These are phyloP conservation scores for Lentinula aciculospora DNA, from an alignment of 768 basidiomycete species.

Conservation along the genomic window DNA sequence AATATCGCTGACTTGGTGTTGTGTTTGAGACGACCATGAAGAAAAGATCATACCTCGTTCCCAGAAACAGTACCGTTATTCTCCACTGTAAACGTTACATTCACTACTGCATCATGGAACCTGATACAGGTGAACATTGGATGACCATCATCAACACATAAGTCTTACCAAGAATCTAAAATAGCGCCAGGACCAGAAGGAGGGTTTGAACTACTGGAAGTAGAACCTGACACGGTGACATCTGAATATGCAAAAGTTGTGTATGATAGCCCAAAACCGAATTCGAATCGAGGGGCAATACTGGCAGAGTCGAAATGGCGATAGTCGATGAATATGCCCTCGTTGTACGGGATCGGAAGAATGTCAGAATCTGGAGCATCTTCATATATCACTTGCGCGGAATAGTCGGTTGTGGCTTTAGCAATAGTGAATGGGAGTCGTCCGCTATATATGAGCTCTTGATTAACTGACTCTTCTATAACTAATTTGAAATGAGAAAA, in stretches of 20 bases:
- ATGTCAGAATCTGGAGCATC: constrained; percentile 23
- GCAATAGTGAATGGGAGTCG: constrained; percentile 50
- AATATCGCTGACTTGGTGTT: neutral
- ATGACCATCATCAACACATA: neutral
- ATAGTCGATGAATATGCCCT: constrained; percentile 55
- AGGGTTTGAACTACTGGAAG: constrained; percentile 32
- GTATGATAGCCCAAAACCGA: constrained; percentile 47
- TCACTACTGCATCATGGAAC: constrained; percentile 47
- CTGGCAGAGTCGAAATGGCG: constrained; percentile 19
- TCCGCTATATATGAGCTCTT: constrained; percentile 21
- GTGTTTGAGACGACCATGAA: neutral
- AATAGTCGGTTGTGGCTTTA: constrained; percentile 49
- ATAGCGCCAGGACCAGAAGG: constrained; percentile 44
- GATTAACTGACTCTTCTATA: neutral
- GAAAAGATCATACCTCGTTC: constrained; percentile 37
- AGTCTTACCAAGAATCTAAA: constrained; percentile 41
- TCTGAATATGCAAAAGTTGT: constrained; percentile 40
- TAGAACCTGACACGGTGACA: constrained; percentile 32
- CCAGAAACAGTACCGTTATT: constrained; percentile 53
- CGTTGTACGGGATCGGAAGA: constrained; percentile 49
- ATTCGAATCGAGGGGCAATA: constrained; percentile 26
- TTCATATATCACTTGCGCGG: constrained; percentile 37
- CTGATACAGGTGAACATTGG: constrained; percentile 19
- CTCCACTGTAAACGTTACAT: constrained; percentile 42
- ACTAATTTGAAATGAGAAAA: neutral